These are phyloP conservation scores for Paramarasmius palmivorus DNA, from an alignment of 1,284 basidiomycete genomes.

Conservation along the genomic window DNA sequence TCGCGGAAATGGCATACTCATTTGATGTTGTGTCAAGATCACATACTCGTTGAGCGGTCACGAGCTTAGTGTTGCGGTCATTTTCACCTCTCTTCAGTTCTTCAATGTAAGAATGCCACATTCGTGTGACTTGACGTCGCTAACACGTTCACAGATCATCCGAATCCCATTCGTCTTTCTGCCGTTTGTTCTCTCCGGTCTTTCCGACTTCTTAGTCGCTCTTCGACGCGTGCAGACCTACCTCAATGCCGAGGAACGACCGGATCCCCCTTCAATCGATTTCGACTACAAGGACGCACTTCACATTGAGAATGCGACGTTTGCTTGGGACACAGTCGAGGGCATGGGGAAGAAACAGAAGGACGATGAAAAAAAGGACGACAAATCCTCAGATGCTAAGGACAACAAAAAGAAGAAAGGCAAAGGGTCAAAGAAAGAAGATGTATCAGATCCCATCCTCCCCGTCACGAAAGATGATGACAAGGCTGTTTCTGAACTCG, in stretches of 20 bases:
- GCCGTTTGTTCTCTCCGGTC: conserved; percentile 49
- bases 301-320: conserved; percentile 57
- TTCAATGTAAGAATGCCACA: conserved; percentile 48
- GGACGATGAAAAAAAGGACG: conserved; percentile 20
- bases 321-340: conserved; percentile 60
- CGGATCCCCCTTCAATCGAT: conserved; percentile 52
- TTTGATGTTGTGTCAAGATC: conserved; percentile 35
- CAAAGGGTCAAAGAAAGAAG: conserved; percentile 19
- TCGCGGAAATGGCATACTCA: not conserved
- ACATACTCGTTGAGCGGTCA: conserved; percentile 56
- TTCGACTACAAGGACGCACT: conserved; percentile 46
- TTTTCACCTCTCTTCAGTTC: conserved; percentile 61
- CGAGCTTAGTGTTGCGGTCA: conserved; percentile 51
- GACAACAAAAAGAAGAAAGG: conserved; percentile 9
- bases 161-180: conserved; percentile 50
- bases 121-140: not conserved
- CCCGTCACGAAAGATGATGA: conserved; percentile 22
- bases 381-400: too few relatives aligned
- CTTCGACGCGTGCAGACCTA: conserved; percentile 59
- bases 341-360: conserved; percentile 25
- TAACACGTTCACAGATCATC: conserved; percentile 33
- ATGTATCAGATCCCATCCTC: conserved; percentile 20
- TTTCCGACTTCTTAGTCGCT: conserved; percentile 65
- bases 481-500: conserved; percentile 9
- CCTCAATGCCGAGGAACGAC: conserved; percentile 66